phyloP scores from a whole-genome alignment of 805 yeast species.

The Candida anglica region DNA sequence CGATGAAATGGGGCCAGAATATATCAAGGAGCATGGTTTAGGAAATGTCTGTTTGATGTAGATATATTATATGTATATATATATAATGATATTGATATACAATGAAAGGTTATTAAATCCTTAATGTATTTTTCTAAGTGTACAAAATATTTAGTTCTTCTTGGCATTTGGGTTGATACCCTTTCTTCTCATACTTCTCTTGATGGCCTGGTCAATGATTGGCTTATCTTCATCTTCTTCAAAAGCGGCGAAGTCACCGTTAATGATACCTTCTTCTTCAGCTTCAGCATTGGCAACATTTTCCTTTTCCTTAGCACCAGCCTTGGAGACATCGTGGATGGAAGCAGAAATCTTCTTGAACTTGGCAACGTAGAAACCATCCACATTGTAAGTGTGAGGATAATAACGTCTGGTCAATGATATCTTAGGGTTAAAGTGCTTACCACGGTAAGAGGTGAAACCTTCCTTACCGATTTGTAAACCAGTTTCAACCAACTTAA shows the following conservation, averaged over 20 bases:
- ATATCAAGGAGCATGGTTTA: constrained; percentile 78
- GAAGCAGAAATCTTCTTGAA: constrained; percentile 87
- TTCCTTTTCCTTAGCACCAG: constrained; percentile 87
- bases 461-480: constrained; percentile 95
- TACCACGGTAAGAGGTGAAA: constrained; percentile 89
- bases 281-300: constrained; percentile 75
- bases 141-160: constrained; percentile 14
- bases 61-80: constrained; percentile 6
- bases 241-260: constrained; percentile 82
- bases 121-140: constrained; percentile 5
- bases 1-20: constrained; percentile 85
- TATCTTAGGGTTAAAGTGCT: constrained; percentile 74
- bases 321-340: constrained; percentile 78
- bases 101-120: constrained; percentile 1
- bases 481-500: constrained; percentile 88
- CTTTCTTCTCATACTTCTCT: constrained; percentile 59
- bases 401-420: constrained; percentile 89
- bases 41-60: constrained; percentile 52
- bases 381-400: constrained; percentile 98
- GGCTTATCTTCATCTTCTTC: constrained; percentile 72
- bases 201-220: constrained; percentile 65
- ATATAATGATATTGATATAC: constrained; percentile 5
- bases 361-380: constrained; percentile 97
- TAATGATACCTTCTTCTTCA: constrained; percentile 74
- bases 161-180: constrained; percentile 64